phyloP scores from a whole-genome alignment of 2,329 filamentous ascomycete genomes.

The Colletotrichum filicis region DNA sequence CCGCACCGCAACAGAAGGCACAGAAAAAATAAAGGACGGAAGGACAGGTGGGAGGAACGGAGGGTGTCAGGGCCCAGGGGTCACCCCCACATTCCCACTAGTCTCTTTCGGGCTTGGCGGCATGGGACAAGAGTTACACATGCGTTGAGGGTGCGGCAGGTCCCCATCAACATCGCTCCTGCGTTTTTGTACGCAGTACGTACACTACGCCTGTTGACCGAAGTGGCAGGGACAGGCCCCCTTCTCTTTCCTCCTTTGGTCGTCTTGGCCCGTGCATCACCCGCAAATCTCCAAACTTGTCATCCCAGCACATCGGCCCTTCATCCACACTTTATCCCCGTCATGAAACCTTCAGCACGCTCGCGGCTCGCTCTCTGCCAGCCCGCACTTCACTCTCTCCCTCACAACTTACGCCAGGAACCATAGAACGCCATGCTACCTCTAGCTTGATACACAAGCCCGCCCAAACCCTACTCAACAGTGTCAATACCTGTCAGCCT shows the following conservation, averaged over 20 bases:
- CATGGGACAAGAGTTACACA: slow-evolving; percentile 21
- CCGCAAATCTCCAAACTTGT: slow-evolving; percentile 31
- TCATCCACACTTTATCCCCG: slow-evolving; percentile 23
- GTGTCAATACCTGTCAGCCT: slow-evolving; percentile 6
- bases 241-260: slow-evolving; percentile 5
- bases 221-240: not conserved
- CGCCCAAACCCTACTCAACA: not conserved
- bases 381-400: slow-evolving; percentile 17
- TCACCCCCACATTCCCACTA: slow-evolving; percentile 9
- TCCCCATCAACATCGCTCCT: not conserved
- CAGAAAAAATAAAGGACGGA: slow-evolving; percentile 16
- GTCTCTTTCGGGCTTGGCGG: slow-evolving; percentile 7
- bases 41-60: not conserved
- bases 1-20: not conserved
- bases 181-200: not conserved
- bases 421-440: not conserved
- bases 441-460: not conserved
- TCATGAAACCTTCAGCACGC: slow-evolving; percentile 19
- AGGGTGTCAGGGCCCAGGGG: slow-evolving; percentile 11
- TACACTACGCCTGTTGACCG: not conserved
- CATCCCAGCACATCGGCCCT: slow-evolving; percentile 14
- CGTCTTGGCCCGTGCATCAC: slow-evolving; percentile 25
- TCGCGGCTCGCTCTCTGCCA: not conserved
- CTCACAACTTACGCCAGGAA: not conserved
- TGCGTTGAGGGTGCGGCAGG: slow-evolving; percentile 6